Evolutionary conservation across 2,329 filamentous ascomycete genomes (phyloP), one percentile per base, ranked within the genome.

Genomic region (Capronia coronata): DNA sequence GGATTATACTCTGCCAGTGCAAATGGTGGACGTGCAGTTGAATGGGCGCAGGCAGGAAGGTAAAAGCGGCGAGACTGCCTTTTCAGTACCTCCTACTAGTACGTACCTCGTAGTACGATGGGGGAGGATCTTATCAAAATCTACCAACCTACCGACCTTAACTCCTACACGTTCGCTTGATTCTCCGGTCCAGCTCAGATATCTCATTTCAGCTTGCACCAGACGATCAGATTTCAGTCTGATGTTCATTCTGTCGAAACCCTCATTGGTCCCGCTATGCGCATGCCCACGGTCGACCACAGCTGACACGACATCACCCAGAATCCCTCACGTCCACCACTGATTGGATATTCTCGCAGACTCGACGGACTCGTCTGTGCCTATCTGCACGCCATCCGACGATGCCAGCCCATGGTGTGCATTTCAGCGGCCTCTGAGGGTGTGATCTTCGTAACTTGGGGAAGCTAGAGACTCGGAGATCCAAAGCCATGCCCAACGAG

Each of bases 351-450:
- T 3, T 42, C n/a, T n/a, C 13, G 5, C 22, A 30, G n/a, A 16
- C 22, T 30, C 22, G 11, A 30, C 27, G 21, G 38, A 46, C 43
- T 11, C 29, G 32, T 11, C 27, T 30, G 21, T 44, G 27, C 13
- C 43, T 38, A 35, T 19, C 43, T 48, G 43, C 44, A 48, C 43
- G 43, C 50, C 50, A 49, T 52, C 23, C 42, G 34, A 30, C 25
- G n/a, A 23, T 25, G 40, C 46, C 46, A 49, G 14, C 39, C 46
- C 40, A 38, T 38, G 30, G 40, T 38, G 18, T 34, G 27, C 27
- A 29, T 23, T 37, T 8, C 27, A 25, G 27, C 34, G 27, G 23
- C 29, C 35, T 23, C 23, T 30, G 27, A 37, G 45, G 27, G 46
- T 46, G 50, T 52, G 49, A 38, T 41, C 37, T 42, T 30, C 25